Conservation (phyloP, 1,284 basidiomycete genomes). For the Pseudozyma hubeiensis region DNA sequence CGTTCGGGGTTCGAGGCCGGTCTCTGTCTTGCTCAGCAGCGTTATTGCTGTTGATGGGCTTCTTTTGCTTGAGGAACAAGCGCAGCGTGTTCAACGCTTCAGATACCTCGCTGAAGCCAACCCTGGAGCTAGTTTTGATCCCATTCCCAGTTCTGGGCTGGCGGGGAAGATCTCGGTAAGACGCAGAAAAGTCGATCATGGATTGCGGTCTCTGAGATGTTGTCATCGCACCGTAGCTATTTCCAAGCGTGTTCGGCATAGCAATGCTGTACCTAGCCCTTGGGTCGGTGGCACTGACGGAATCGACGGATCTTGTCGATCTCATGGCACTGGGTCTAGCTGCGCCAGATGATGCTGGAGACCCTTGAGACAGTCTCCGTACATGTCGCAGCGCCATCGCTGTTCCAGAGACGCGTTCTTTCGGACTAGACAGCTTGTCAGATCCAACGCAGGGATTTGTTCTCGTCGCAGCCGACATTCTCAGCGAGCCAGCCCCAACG, state of each 20-base stretch:
- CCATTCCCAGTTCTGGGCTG: background rate
- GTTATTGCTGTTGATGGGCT: background rate
- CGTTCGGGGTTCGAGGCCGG: background rate
- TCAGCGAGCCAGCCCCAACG: slow-evolving; percentile 19
- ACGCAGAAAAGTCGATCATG: slow-evolving; percentile 8
- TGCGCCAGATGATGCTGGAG: too few relatives aligned
- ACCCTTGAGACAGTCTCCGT: slow-evolving; percentile 19
- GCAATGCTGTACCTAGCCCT: slow-evolving; percentile 7
- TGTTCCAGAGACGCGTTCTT: slow-evolving; percentile 11
- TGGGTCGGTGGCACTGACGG: background rate
- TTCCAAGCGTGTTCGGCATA: slow-evolving; percentile 6
- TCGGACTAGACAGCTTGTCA: background rate
- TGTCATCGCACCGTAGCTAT: slow-evolving; percentile 4
- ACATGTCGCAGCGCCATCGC: slow-evolving; percentile 28
- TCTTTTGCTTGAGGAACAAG: slow-evolving; percentile 25
- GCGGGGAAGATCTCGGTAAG: background rate
- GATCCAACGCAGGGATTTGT: slow-evolving; percentile 8
- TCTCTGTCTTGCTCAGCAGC: background rate
- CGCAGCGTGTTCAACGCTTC: slow-evolving; percentile 26
- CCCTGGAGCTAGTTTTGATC: background rate
- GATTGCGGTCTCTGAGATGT: slow-evolving; percentile 15
- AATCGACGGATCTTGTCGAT: slow-evolving; percentile 25
- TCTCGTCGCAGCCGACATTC: slow-evolving; percentile 20
- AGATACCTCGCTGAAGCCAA: slow-evolving; percentile 34
- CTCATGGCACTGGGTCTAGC: slow-evolving; percentile 16